Evolutionary conservation across 768 basidiomycete genomes (phyloP).

Genomic region (Kwoniella pini): DNA sequence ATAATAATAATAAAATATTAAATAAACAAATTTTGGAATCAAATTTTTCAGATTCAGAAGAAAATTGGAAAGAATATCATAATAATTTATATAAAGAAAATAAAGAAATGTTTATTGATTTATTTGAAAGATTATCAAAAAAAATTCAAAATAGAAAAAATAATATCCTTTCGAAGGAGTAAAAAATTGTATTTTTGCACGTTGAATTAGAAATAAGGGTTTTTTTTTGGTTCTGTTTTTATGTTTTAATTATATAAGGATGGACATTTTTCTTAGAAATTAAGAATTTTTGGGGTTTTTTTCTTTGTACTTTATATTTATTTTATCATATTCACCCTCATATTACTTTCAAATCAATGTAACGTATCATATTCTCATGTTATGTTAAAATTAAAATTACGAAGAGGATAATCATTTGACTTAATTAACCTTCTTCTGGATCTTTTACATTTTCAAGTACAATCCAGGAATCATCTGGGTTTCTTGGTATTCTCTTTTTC

Average conservation of each 20-base stretch:
- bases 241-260: neutral
- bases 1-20: neutral
- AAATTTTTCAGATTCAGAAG: neutral
- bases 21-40: neutral
- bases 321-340: too few species aligned
- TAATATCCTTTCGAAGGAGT: too few species aligned
- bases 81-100: constrained; percentile 6
- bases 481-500: constrained; percentile 2
- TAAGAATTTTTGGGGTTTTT: too few species aligned
- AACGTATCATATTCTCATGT: too few species aligned
- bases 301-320: neutral
- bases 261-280: too few species aligned
- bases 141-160: neutral
- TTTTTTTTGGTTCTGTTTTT: neutral
- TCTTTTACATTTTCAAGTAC: neutral
- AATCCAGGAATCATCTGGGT: neutral
- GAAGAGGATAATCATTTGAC: too few species aligned
- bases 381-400: too few species aligned
- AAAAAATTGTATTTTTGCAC: too few species aligned
- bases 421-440: neutral
- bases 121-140: constrained; percentile 1
- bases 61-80: constrained; percentile 15
- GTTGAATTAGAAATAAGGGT: too few species aligned
- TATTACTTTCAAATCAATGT: too few species aligned
- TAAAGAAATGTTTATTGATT: constrained; percentile 9